Evolutionary conservation across 148 eudicot species (phyloP).

Genomic region (Camellia japonica): DNA sequence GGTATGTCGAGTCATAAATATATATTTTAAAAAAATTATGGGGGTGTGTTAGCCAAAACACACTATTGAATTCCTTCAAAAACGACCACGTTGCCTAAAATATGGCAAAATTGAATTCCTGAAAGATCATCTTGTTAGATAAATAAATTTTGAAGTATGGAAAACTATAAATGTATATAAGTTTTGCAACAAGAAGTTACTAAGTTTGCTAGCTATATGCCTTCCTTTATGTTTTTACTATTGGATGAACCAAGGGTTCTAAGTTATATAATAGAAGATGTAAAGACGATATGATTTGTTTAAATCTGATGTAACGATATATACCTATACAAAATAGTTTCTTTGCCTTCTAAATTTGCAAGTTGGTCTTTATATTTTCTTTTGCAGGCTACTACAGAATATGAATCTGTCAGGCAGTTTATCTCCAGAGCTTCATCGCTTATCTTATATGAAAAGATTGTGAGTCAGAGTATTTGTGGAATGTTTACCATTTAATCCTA

Average conservation of each 20-base stretch:
- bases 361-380: not conserved
- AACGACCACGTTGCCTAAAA: not conserved
- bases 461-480: conserved; percentile 20
- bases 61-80: not conserved
- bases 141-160: not conserved
- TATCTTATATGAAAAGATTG: conserved; percentile 46
- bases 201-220: not conserved
- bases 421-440: conserved; percentile 46
- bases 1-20: too few species aligned
- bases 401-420: conserved; percentile 47
- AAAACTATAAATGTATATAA: not conserved
- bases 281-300: not conserved
- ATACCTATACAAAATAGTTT: not conserved
- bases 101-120: not conserved
- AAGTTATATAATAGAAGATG: not conserved
- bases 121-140: not conserved
- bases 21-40: too few species aligned
- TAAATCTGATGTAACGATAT: too few species aligned
- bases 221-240: not conserved
- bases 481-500: not conserved
- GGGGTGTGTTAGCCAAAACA: too few species aligned
- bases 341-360: not conserved
- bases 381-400: conserved; percentile 38
- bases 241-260: not conserved
- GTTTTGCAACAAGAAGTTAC: not conserved